These are phyloP conservation scores for Podaxis sp. DNA, from an alignment of 768 basidiomycete species.

Conservation along the genomic window DNA sequence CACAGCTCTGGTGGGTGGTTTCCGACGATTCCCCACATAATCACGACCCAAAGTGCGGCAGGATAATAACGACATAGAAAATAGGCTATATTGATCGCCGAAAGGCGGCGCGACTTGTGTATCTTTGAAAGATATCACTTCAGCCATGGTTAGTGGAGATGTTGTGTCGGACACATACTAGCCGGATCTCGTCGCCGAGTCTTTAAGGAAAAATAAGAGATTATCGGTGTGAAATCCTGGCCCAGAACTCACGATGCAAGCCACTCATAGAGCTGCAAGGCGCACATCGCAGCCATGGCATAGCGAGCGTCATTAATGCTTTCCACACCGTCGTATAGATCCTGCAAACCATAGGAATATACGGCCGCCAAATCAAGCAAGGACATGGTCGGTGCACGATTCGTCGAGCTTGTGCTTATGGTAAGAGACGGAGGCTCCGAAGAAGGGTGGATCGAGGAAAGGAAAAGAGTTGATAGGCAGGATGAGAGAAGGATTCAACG, in stretches of 20 bases:
- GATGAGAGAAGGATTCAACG: not conserved
- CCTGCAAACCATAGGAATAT: not conserved
- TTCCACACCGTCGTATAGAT: not conserved
- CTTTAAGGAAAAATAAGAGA: conserved; percentile 20
- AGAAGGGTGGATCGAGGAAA: not conserved
- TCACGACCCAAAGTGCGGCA: conserved; percentile 33
- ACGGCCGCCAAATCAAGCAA: not conserved
- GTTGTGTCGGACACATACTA: conserved; percentile 26
- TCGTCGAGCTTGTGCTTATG: not conserved
- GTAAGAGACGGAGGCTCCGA: not conserved
- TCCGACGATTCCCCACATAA: conserved; percentile 39
- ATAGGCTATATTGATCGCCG: conserved; percentile 38
- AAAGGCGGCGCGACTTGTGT: conserved; percentile 35
- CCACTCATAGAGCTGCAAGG: conserved; percentile 35
- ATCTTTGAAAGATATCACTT: conserved; percentile 24
- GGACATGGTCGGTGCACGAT: not conserved
- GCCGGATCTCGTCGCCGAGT: conserved; percentile 29
- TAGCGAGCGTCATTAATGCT: not conserved
- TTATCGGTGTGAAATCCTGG: not conserved
- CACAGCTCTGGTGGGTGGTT: conserved; percentile 33
- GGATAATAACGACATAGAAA: conserved; percentile 44
- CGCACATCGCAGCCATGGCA: conserved; percentile 6
- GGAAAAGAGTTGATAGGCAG: not conserved
- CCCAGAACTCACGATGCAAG: conserved; percentile 29
- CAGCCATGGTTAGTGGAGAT: not conserved